phyloP scores from a whole-genome alignment of 1,284 basidiomycete genomes.

The Ustilago xerochloae region DNA sequence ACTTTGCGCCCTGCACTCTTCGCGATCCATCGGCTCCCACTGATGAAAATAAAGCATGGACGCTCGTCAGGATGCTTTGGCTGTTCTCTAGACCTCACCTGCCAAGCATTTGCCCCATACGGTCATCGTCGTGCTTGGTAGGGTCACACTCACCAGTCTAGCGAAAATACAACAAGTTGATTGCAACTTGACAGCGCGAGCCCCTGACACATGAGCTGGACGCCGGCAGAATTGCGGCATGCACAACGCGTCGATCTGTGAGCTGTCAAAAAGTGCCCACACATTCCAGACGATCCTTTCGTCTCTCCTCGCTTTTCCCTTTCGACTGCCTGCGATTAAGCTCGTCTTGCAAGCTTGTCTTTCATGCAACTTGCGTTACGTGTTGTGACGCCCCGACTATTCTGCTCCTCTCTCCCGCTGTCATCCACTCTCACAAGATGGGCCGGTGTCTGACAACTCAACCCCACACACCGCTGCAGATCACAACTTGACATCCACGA shows the following conservation, averaged over 20 bases:
- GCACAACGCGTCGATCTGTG: constrained; percentile 5
- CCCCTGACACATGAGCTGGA: constrained; percentile 10
- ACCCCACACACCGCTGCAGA: not conserved
- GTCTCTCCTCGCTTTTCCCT: not conserved
- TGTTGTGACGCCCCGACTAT: not conserved
- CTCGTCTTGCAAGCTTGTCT: too few relatives aligned
- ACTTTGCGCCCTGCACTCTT: too few relatives aligned
- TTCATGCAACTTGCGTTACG: constrained; percentile 14
- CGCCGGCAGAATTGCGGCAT: constrained; percentile 6
- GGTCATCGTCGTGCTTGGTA: too few relatives aligned
- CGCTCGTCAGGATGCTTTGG: too few relatives aligned
- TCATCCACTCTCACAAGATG: not conserved
- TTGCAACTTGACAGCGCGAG: constrained; percentile 2
- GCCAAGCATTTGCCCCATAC: too few relatives aligned
- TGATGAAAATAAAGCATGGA: too few relatives aligned
- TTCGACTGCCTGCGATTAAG: too few relatives aligned
- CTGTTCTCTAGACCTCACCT: too few relatives aligned
- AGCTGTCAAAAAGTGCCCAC: constrained; percentile 4
- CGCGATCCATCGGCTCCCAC: too few relatives aligned
- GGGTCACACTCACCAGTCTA: too few relatives aligned
- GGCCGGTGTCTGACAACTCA: not conserved
- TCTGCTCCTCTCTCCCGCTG: not conserved
- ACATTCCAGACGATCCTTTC: constrained; percentile 16
- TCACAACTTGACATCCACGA: not conserved
- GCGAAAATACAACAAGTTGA: not conserved